A percentile compares a stretch with the other conserved stretches of the same genome.
These are phyloP conservation scores for Colletotrichum sojae DNA, from an alignment of 2,329 filamentous ascomycete species.

Conservation along the genomic window DNA sequence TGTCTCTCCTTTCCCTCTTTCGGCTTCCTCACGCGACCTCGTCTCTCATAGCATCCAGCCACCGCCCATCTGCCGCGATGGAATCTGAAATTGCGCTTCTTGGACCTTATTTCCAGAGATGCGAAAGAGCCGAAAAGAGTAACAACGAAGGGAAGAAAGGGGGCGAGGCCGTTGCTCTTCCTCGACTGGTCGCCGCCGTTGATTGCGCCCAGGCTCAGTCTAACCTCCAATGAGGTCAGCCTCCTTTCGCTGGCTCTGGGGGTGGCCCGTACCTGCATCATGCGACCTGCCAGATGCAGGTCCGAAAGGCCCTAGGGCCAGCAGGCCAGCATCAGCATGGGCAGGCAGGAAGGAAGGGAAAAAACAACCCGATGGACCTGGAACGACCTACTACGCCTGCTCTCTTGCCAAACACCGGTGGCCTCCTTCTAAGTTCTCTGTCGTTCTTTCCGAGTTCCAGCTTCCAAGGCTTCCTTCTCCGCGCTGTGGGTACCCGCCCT, in stretches of 20 bases:
- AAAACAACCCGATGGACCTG: too few relatives aligned
- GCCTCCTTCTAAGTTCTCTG: too few relatives aligned
- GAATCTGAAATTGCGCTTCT: slow-evolving; percentile 12
- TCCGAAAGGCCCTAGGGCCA: background rate
- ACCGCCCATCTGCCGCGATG: slow-evolving; percentile 17
- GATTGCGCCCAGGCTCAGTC: background rate
- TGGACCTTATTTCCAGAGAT: slow-evolving; percentile 5
- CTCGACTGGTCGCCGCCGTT: background rate
- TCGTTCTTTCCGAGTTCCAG: too few relatives aligned
- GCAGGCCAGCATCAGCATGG: too few relatives aligned
- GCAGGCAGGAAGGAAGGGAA: too few relatives aligned
- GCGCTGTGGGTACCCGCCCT: too few relatives aligned
- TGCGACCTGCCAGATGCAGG: slow-evolving; percentile 15
- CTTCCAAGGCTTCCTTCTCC: too few relatives aligned
- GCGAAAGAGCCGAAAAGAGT: background rate
- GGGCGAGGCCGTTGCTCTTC: background rate
- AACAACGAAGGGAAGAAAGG: background rate
- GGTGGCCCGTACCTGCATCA: background rate
- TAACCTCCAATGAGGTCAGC: slow-evolving; percentile 2
- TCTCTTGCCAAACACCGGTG: too few relatives aligned
- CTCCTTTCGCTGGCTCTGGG: background rate
- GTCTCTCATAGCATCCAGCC: slow-evolving; percentile 17
- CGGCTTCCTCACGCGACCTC: slow-evolving; percentile 12
- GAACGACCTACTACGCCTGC: too few relatives aligned
- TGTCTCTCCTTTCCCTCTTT: background rate